Percentiles rank a stretch among this genome's conserved stretches.
phyloP scores from a whole-genome alignment of 2,329 filamentous ascomycete species.

The Emericellopsis atlantica region DNA sequence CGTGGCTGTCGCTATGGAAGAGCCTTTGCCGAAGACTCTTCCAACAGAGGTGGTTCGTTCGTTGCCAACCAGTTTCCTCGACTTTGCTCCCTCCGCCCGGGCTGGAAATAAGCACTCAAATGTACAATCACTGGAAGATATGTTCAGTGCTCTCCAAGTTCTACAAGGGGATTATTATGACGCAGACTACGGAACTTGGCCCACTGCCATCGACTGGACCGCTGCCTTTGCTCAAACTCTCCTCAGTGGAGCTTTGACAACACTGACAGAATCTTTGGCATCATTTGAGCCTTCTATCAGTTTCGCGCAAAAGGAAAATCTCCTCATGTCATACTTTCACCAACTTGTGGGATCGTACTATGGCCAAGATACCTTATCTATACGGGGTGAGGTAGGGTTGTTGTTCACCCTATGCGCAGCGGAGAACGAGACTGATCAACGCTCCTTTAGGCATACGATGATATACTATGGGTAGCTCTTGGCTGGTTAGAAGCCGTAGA shows the following conservation, averaged over 20 bases:
- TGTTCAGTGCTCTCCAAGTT: slow-evolving; percentile 54
- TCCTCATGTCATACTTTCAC: slow-evolving; percentile 72
- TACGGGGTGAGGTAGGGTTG: slow-evolving; percentile 43
- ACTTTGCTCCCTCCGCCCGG: background rate
- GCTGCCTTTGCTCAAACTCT: slow-evolving; percentile 74
- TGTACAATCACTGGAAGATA: slow-evolving; percentile 25
- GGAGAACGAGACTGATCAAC: too few relatives aligned
- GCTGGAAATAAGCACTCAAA: background rate
- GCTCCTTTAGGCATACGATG: slow-evolving; percentile 60
- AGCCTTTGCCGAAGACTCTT: background rate
- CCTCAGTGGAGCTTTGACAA: slow-evolving; percentile 58
- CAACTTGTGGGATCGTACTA: slow-evolving; percentile 73
- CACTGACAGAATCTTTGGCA: slow-evolving; percentile 50
- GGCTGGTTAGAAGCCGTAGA: slow-evolving; percentile 78
- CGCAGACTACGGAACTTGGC: slow-evolving; percentile 70
- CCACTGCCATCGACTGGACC: slow-evolving; percentile 84
- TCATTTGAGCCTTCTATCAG: slow-evolving; percentile 18
- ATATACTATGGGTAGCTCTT: slow-evolving; percentile 91
- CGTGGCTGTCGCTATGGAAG: background rate
- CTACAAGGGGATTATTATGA: slow-evolving; percentile 73
- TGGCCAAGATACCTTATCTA: slow-evolving; percentile 64
- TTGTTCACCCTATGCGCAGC: background rate
- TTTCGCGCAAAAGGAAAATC: slow-evolving; percentile 50
- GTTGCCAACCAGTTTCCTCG: slow-evolving; percentile 1
- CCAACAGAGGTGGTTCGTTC: too few relatives aligned